Evolutionary conservation across 495 filamentous ascomycete genomes (phyloP).

Genomic region (Saxispiralis lemnorum): DNA sequence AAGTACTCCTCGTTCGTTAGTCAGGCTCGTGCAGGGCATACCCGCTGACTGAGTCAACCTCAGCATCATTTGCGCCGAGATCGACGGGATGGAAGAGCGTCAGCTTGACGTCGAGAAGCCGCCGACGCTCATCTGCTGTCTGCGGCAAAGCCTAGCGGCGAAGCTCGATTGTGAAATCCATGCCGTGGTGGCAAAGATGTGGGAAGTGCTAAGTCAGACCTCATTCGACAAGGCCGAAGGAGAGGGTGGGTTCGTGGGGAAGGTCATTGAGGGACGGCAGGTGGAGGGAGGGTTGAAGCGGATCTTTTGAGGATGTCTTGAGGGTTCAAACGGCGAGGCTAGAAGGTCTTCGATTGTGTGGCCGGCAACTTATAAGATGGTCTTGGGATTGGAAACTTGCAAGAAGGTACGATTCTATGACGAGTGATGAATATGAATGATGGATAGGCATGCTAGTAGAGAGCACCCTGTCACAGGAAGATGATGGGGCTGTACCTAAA

Average conservation of each 20-base stretch:
- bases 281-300: conserved; percentile 2
- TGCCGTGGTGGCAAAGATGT: conserved; percentile 4
- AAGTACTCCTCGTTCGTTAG: not conserved
- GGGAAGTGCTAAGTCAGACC: conserved; percentile 2
- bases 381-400: no score
- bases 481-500: no score
- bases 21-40: not conserved
- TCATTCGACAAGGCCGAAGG: not conserved
- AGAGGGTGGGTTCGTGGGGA: conserved; percentile 1
- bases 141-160: conserved; percentile 1
- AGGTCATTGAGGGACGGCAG: conserved; percentile 1
- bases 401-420: no score
- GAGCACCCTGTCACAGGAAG: no score
- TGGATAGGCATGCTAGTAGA: no score
- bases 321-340: no score
- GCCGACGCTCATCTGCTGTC: conserved; percentile 1
- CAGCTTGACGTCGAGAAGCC: not conserved
- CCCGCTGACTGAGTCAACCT: not conserved
- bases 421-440: no score
- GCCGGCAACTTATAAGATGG: no score
- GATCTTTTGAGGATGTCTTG: not conserved
- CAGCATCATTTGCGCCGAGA: conserved; percentile 1
- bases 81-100: conserved; percentile 1
- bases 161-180: not conserved
- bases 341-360: no score